Conservation (phyloP, 352 stramenopile genomes). For the Hyaloperonospora arabidopsidis region DNA sequence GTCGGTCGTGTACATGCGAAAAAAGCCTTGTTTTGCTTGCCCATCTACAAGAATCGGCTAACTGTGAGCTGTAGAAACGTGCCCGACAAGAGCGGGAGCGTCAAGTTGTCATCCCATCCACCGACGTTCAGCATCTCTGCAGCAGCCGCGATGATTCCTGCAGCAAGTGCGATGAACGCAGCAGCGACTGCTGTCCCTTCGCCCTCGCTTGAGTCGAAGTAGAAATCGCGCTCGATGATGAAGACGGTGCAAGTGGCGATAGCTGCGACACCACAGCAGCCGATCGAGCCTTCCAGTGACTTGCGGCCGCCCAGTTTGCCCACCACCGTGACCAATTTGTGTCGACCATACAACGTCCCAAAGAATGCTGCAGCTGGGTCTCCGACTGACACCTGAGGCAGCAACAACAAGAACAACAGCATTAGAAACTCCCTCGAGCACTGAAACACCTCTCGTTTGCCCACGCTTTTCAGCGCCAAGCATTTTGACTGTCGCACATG, state of each 20-base stretch:
- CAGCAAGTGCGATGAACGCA: conserved; percentile 19
- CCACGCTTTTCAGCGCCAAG: not conserved
- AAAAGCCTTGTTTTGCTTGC: not conserved
- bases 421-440: not conserved
- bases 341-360: conserved; percentile 35
- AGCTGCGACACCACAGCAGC: conserved; percentile 28
- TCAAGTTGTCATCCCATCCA: conserved; percentile 56
- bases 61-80: conserved; percentile 31
- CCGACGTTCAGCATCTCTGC: conserved; percentile 40
- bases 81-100: conserved; percentile 38
- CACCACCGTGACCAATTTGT: conserved; percentile 25
- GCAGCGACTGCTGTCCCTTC: not conserved
- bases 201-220: conserved; percentile 11
- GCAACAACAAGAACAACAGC: conserved; percentile 5
- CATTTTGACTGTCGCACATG: conserved; percentile 28
- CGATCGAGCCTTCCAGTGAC: conserved; percentile 40
- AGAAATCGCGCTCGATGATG: conserved; percentile 24
- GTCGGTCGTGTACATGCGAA: too few relatives aligned
- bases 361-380: conserved; percentile 45
- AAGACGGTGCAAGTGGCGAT: conserved; percentile 19
- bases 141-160: conserved; percentile 27
- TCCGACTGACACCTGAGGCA: conserved; percentile 39
- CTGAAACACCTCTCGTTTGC: not conserved
- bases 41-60: conserved; percentile 15
- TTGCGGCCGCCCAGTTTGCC: conserved; percentile 25